A percentile compares a stretch with the other conserved stretches of the same genome.
Conservation (phyloP, 2,329 filamentous ascomycete genomes). For the Aspergillus quadrilineatus region DNA sequence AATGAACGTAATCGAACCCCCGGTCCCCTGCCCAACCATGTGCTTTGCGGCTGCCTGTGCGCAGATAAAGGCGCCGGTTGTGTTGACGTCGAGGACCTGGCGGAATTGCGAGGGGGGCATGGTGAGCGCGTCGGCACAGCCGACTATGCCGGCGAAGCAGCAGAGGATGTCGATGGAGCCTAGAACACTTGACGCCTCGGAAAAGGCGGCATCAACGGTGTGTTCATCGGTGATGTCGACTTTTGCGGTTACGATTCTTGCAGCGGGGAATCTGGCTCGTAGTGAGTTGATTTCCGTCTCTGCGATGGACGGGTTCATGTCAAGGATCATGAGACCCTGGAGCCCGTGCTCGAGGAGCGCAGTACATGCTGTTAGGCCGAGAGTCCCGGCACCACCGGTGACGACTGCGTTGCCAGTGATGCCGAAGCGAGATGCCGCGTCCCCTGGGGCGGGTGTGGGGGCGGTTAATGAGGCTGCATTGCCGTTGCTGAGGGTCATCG, state of each 20-base stretch:
- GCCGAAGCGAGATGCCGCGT: constrained; percentile 10
- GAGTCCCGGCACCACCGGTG: constrained; percentile 65
- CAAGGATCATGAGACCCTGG: constrained; percentile 61
- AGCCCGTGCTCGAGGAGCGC: constrained; percentile 69
- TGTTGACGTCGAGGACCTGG: constrained; percentile 68
- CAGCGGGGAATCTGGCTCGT: constrained; percentile 53
- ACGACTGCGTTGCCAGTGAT: constrained; percentile 40
- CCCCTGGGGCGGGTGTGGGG: constrained; percentile 1
- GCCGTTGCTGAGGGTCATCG: constrained; percentile 5
- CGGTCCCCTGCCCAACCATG: constrained; percentile 32
- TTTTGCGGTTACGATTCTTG: constrained; percentile 51
- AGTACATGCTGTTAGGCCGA: constrained; percentile 57
- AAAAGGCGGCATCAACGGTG: constrained; percentile 15
- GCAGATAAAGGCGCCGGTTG: constrained; percentile 67
- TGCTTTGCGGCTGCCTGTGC: constrained; percentile 62
- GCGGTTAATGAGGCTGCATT: not conserved
- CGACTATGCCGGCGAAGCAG: constrained; percentile 69
- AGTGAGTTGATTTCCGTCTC: constrained; percentile 47
- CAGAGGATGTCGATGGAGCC: constrained; percentile 54
- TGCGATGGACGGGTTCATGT: constrained; percentile 42
- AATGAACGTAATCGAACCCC: constrained; percentile 65
- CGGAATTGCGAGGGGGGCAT: constrained; percentile 60
- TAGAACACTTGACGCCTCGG: constrained; percentile 9
- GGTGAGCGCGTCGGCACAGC: constrained; percentile 60
- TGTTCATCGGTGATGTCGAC: constrained; percentile 61